A percentile compares a stretch with the other conserved stretches of the same genome.
Evolutionary conservation across 768 basidiomycete species (phyloP).

Genomic region (Mycena belliarum): DNA sequence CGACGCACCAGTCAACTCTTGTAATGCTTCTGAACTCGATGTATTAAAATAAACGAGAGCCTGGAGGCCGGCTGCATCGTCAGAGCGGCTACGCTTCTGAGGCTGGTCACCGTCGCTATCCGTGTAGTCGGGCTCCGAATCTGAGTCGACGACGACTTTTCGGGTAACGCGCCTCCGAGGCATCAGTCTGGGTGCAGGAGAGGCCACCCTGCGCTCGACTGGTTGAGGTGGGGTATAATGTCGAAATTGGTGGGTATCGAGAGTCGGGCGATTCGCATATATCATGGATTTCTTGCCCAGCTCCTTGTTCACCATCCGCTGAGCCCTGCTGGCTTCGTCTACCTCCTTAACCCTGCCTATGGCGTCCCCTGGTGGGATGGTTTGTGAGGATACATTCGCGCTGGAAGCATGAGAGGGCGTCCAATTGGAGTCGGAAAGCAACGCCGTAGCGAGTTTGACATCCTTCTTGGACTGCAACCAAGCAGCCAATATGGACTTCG

Average conservation of each 20-base stretch:
- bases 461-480: conserved; percentile 67
- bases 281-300: conserved; percentile 84
- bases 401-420: conserved; percentile 33
- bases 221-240: conserved; percentile 33
- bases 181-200: conserved; percentile 32
- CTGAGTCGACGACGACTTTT: conserved; percentile 66
- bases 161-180: conserved; percentile 55
- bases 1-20: conserved; percentile 71
- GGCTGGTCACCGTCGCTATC: conserved; percentile 49
- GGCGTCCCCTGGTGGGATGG: conserved; percentile 31
- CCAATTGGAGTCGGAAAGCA: conserved; percentile 63
- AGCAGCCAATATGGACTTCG: conserved; percentile 56
- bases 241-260: conserved; percentile 46
- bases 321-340: conserved; percentile 72
- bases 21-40: conserved; percentile 60
- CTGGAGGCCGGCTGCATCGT: conserved; percentile 41
- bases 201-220: not conserved
- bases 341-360: conserved; percentile 70
- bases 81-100: conserved; percentile 32
- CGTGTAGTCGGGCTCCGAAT: conserved; percentile 58
- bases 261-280: conserved; percentile 63
- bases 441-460: conserved; percentile 55
- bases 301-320: conserved; percentile 64
- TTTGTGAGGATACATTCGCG: conserved; percentile 10
- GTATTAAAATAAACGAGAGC: conserved; percentile 73